Evolutionary conservation across 441 rosid genomes (phyloP).

Genomic region (Cnidoscolus chayamansa): DNA sequence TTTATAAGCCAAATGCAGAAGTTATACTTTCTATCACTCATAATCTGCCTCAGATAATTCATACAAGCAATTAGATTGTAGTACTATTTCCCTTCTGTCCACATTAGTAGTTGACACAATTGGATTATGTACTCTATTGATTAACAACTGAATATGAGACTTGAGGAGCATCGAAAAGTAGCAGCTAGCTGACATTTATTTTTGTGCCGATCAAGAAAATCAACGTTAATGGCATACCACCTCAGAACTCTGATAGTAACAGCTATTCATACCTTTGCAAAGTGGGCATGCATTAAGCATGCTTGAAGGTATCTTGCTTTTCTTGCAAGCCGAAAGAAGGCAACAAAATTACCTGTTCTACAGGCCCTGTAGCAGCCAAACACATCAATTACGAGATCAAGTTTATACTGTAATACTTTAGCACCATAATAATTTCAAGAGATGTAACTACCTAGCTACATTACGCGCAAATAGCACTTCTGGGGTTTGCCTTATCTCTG

Average conservation of each 20-base stretch:
- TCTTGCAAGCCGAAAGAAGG: conserved; percentile 89
- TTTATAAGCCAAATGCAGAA: background rate
- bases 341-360: conserved; percentile 82
- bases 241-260: conserved; percentile 7
- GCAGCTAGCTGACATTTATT: background rate
- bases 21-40: background rate
- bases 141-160: background rate
- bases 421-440: conserved; percentile 15
- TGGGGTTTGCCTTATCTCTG: conserved; percentile 84
- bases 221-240: conserved; percentile 3
- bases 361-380: conserved; percentile 64
- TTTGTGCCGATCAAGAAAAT: conserved; percentile 2
- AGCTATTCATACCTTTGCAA: conserved; percentile 63
- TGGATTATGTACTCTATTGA: background rate
- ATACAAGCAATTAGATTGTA: background rate
- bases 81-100: background rate
- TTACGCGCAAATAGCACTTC: conserved; percentile 88
- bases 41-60: background rate
- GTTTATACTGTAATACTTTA: conserved; percentile 26
- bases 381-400: conserved; percentile 33
- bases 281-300: conserved; percentile 98
- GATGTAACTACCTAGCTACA: conserved; percentile 78
- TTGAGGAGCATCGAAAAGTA: background rate
- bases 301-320: conserved; percentile 94
- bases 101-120: background rate